phyloP scores from a whole-genome alignment of 306 rosid species.

The Quercus glauca region DNA sequence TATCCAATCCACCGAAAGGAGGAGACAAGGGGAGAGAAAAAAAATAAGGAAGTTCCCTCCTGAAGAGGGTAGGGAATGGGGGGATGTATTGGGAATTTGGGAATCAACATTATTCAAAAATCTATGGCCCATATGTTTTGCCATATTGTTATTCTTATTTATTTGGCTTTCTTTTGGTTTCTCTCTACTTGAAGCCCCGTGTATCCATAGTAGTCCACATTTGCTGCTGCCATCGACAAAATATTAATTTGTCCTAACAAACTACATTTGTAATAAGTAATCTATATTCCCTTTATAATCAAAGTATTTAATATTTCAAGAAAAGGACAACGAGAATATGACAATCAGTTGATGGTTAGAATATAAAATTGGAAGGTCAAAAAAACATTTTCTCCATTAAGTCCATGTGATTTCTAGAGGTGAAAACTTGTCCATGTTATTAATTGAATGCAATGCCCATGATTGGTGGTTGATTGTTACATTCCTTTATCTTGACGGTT shows the following conservation, averaged over 20 bases:
- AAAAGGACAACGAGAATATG: background rate
- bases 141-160: background rate
- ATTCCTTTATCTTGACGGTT: background rate
- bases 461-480: background rate
- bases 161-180: background rate
- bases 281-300: too few relatives aligned
- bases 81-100: background rate
- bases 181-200: background rate
- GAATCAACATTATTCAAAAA: background rate
- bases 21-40: background rate
- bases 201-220: background rate
- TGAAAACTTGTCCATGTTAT: background rate
- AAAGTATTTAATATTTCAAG: background rate
- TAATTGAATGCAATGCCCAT: background rate
- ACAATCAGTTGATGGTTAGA: background rate
- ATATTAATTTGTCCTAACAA: background rate
- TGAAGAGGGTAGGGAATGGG: background rate
- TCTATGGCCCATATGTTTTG: background rate
- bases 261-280: too few relatives aligned
- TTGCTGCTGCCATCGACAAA: background rate
- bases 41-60: background rate
- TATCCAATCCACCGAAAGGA: background rate
- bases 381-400: background rate
- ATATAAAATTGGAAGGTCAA: background rate
- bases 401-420: background rate